Percentiles rank a stretch among this genome's conserved stretches.
Evolutionary conservation across 257 asterid genomes (phyloP).

Genomic region (Petrea volubilis): DNA sequence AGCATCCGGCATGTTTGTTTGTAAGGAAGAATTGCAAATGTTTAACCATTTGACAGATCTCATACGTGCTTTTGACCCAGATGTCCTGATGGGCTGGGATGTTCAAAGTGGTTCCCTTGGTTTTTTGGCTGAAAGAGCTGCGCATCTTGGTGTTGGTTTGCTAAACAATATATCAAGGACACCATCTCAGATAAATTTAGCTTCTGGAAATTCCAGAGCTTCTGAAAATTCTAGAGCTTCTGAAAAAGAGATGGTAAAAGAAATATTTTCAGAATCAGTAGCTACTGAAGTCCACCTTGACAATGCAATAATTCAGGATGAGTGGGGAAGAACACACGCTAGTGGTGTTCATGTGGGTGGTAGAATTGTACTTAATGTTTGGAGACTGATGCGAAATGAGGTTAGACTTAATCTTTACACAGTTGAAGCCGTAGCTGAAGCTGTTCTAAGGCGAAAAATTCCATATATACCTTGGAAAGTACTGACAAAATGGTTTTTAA

Average conservation of each 20-base stretch:
- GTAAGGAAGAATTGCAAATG: conserved; percentile 61
- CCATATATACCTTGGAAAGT: conserved; percentile 73
- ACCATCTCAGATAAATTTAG: conserved; percentile 47
- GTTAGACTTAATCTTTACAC: conserved; percentile 85
- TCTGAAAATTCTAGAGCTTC: conserved; percentile 39
- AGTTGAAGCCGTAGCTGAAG: conserved; percentile 82
- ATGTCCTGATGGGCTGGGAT: conserved; percentile 94
- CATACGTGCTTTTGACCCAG: conserved; percentile 70
- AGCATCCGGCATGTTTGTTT: conserved; percentile 50
- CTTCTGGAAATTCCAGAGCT: conserved; percentile 48
- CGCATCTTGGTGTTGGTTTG: conserved; percentile 77
- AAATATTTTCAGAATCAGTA: conserved; percentile 43
- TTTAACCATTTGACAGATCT: conserved; percentile 59
- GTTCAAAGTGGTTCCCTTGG: conserved; percentile 95
- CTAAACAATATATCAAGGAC: conserved; percentile 76
- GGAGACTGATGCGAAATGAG: conserved; percentile 96
- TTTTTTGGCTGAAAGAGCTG: conserved; percentile 95
- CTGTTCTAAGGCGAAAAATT: conserved; percentile 80
- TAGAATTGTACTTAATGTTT: conserved; percentile 86
- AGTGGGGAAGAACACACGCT: conserved; percentile 98
- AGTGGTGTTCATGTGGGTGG: conserved; percentile 98
- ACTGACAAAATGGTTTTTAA: conserved; percentile 79
- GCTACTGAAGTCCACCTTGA: conserved; percentile 43
- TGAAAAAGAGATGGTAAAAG: conserved; percentile 40
- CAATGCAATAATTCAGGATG: conserved; percentile 77